Evolutionary conservation across 1,284 basidiomycete genomes (phyloP), one percentile per base, ranked within the genome.

Genomic region (Uromyces viciae-fabae): DNA sequence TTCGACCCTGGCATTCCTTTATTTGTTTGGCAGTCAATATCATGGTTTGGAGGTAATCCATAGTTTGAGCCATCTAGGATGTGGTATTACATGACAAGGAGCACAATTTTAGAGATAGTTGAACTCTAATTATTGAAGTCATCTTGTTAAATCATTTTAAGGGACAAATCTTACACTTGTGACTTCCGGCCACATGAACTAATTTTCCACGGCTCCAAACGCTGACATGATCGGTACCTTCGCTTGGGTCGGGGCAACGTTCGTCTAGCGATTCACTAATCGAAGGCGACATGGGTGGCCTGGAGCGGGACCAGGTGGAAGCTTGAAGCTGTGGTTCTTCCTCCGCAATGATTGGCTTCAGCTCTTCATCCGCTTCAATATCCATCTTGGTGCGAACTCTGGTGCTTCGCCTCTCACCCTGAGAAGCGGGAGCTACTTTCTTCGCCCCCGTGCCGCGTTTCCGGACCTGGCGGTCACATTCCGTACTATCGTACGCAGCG

Each of bases 141-240:
- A 25, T 15, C 0, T 40, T 15, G 40, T 75, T 56, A 62, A 60
- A 60, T 8, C 2, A 75, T 31, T 68, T 17, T 28, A 22, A 28
- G 14, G 42, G 22, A 72, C 14, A 79, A 28, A 38, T 33, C n/a
- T 73, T 56, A 81, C 78, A 74, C 74, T 81, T 81, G 28, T 81
- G 73, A 0, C 74, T 42, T 38, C 78, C 78, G 3, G 78, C 58
- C 43, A 81, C 78, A 40, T 81, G 74, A 22, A 81, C 71, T 60
- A 81, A 49, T 46, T 81, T 81, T 36, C 78, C 78, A 36, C 71
- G 69, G 33, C 78, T 81, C 78, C 78, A 81, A 58, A 81, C 60
- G 36, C 78, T 81, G 19, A 81, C 52, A 38, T 81, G 73, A 3
- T 36, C 69, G 49, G 46, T 66, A 31, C 19, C 22, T 60, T 73